Evolutionary conservation across 2,329 filamentous ascomycete species (phyloP).

Genomic region (Aspergillus aculeatus): DNA sequence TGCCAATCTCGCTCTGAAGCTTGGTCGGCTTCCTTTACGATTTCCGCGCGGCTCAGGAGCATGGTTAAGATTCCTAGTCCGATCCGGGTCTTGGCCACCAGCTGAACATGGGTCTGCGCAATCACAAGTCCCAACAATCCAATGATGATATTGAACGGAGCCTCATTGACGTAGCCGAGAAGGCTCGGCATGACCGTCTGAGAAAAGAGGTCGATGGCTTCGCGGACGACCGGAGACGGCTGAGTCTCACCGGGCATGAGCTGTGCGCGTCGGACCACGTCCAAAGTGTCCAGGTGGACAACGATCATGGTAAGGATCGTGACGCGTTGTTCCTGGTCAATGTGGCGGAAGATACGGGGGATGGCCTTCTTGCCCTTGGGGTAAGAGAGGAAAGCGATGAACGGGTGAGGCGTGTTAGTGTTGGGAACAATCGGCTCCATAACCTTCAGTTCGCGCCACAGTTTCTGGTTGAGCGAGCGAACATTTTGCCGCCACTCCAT

Average conservation of each 20-base stretch:
- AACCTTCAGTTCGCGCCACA: slow-evolving; percentile 87
- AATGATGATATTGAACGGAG: slow-evolving; percentile 84
- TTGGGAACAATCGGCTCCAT: slow-evolving; percentile 83
- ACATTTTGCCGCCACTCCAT: slow-evolving; percentile 75
- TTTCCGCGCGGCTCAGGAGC: slow-evolving; percentile 88
- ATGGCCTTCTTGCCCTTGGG: slow-evolving; percentile 96
- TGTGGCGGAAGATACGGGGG: slow-evolving; percentile 89
- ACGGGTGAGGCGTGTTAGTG: slow-evolving; percentile 73
- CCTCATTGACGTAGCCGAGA: slow-evolving; percentile 86
- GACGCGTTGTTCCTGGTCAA: slow-evolving; percentile 83
- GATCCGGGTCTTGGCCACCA: slow-evolving; percentile 82
- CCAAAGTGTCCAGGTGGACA: slow-evolving; percentile 85
- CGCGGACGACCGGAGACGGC: slow-evolving; percentile 73
- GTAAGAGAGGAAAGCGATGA: slow-evolving; percentile 93
- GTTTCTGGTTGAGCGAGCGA: slow-evolving; percentile 68
- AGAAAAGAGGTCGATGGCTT: slow-evolving; percentile 90
- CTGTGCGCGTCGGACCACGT: slow-evolving; percentile 81
- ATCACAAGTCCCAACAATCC: slow-evolving; percentile 84
- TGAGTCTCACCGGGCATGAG: slow-evolving; percentile 70
- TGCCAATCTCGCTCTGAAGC: slow-evolving; percentile 72
- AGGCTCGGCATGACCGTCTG: slow-evolving; percentile 85
- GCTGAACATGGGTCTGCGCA: slow-evolving; percentile 74
- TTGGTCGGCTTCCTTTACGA: slow-evolving; percentile 77
- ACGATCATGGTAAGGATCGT: slow-evolving; percentile 96
- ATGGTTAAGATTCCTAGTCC: slow-evolving; percentile 89